phyloP scores from a whole-genome alignment of 257 asterid species.

The Solanum rostratum region DNA sequence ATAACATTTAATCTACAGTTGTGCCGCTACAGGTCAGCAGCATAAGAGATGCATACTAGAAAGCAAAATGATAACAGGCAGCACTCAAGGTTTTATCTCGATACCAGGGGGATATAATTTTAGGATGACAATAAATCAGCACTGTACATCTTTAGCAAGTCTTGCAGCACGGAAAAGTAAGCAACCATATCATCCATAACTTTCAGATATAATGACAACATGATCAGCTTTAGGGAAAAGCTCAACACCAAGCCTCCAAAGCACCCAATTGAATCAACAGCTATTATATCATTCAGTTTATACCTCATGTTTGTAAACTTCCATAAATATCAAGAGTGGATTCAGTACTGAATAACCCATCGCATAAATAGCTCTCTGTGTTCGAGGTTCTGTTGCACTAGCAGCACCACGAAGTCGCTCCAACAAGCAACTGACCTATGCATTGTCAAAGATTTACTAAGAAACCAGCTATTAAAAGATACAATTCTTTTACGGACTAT shows the following conservation, averaged over 20 bases:
- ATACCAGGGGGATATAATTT: not conserved
- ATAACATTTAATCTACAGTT: not conserved
- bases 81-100: not conserved
- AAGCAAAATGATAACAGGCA: not conserved
- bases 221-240: not conserved
- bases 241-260: conserved; percentile 7
- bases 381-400: conserved; percentile 82
- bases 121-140: not conserved
- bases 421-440: conserved; percentile 78
- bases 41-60: not conserved
- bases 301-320: conserved; percentile 87
- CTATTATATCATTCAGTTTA: conserved; percentile 3
- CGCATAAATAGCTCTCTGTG: conserved; percentile 80
- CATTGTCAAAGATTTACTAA: conserved; percentile 4
- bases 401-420: conserved; percentile 99
- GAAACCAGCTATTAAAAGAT: not conserved
- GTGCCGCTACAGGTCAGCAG: not conserved
- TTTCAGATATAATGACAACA: not conserved
- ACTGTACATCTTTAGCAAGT: not conserved
- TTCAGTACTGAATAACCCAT: conserved; percentile 68
- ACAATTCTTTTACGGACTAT: not conserved
- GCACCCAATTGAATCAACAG: not conserved
- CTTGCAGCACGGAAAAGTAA: not conserved
- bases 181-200: not conserved
- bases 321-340: conserved; percentile 64